Base-by-base conservation (phyloP, 305 asterid genomes). In the Fraxinus paxiana region DNA sequence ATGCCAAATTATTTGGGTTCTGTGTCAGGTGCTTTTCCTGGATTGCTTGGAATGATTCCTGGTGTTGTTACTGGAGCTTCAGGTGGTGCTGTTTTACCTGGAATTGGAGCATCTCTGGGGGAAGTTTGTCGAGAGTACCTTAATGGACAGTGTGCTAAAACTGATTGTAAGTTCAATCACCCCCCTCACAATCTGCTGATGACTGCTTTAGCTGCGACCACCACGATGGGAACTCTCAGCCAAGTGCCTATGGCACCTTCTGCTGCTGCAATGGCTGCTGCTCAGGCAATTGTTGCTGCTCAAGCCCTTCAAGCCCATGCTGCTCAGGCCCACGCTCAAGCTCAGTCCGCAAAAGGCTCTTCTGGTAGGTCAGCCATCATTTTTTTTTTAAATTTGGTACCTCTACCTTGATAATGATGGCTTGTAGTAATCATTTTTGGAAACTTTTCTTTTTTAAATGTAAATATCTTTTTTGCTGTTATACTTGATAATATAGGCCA, bases 191-290 rank as follows among this genome's bases (percentile, higher is more conserved):
- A 90, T 91, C 90, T 96, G 59, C 87, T 96, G 78, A 91, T 91
- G 97, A 87, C 96, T 77, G 96, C 97, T 59, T 84, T 94, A 85
- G 93, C 97, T 73, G 93, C 98, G 35, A 88, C 95, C 67, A 86
- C 89, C 81, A 82, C 93, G 28, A 92, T 92, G 94, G 97, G 97
- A 78, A 91, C 88, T 70, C 91, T 90, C 80, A 94, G 92, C 85
- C 99, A 94, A 87, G 93, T 93, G 67, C 98, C 98, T 18, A 95
- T 96, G 98, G 97, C 98, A 73, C 99, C 99, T 82, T 94, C 99
- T 85, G 98, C 99, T 78, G 99, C 99, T 87, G 99, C 99, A 63
- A 96, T 96, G 99, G 99, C 99, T 80, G 99, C 99, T 86, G 99
- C 99, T 79, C 98, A 92, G 89, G 99, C 99, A 75, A 96, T 96